Conservation (phyloP, 2,329 filamentous ascomycete species). For the Fusarium tupiense region DNA sequence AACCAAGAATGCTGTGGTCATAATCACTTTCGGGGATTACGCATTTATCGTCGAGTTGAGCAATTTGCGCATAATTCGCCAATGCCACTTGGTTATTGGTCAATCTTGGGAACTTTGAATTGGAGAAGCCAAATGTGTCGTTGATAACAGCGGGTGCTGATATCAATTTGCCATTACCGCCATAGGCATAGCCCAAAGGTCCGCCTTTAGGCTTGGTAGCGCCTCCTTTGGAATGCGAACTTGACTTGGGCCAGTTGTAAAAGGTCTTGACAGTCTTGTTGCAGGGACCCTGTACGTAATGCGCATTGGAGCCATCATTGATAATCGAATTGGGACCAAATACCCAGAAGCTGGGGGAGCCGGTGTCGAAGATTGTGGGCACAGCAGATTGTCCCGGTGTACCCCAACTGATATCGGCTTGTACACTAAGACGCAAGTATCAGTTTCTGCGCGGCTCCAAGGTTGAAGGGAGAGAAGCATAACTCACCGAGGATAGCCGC, state of each 20-base stretch:
- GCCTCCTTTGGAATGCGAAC: background rate
- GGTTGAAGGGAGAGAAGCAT: too few relatives aligned
- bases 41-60: background rate
- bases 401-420: background rate
- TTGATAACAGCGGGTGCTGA: background rate
- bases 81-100: background rate
- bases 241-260: background rate
- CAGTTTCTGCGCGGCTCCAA: too few relatives aligned
- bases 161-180: background rate
- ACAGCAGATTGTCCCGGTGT: background rate
- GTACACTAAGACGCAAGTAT: background rate
- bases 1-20: background rate
- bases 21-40: background rate
- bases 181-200: background rate
- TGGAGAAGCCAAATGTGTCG: background rate
- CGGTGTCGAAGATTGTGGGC: background rate
- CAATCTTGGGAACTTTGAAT: background rate
- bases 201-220: background rate
- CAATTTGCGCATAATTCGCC: background rate
- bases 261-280: background rate
- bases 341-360: background rate
- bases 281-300: background rate
- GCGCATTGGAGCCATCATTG: background rate
- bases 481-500: background rate
- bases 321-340: background rate